Evolutionary conservation across 129 eudicot species (phyloP).

Genomic region (Mikania micrantha): DNA sequence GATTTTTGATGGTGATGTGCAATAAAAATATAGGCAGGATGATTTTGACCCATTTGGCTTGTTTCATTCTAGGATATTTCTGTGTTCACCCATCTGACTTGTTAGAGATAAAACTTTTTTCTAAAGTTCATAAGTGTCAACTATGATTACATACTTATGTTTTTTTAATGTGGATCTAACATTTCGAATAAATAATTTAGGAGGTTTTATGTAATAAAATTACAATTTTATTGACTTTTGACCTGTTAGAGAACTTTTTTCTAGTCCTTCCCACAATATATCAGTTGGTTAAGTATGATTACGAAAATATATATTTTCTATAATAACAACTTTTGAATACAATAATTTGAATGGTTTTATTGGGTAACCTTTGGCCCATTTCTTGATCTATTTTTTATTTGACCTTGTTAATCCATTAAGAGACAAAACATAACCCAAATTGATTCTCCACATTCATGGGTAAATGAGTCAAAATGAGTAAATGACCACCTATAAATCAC

Average conservation of each 20-base stretch:
- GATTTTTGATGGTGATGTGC: neutral
- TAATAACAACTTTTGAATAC: neutral
- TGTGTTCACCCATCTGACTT: neutral
- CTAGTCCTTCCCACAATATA: neutral
- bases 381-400: neutral
- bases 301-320: neutral
- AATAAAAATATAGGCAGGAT: neutral
- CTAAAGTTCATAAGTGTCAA: neutral
- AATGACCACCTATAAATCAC: neutral
- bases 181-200: neutral
- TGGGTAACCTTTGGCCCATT: neutral
- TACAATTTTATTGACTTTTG: neutral
- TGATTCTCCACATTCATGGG: neutral
- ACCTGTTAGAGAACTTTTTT: neutral
- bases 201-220: neutral
- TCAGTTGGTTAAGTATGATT: neutral
- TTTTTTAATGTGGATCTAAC: neutral
- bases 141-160: neutral
- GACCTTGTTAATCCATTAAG: neutral
- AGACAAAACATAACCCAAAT: neutral
- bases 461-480: neutral
- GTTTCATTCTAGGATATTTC: neutral
- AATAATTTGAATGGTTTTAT: neutral
- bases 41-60: neutral
- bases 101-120: neutral